Base-by-base conservation (phyloP, 148 eudicot species). In the Rhododendron molle region DNA sequence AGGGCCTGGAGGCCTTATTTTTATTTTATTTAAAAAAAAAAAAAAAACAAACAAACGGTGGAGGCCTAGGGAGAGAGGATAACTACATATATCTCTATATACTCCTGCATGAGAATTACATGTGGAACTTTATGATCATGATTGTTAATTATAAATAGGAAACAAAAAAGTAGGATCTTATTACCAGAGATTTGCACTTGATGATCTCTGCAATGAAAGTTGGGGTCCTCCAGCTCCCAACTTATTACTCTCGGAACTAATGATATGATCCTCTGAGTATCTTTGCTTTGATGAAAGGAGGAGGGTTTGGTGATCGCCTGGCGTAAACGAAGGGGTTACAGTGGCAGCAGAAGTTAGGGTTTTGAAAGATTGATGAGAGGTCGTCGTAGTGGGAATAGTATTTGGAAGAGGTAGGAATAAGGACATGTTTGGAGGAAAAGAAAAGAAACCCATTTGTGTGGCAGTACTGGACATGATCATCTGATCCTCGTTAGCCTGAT, bases 121-220 rank as follows among this genome's bases (percentile, higher is more conserved):
- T 10, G 11, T n/a, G 9, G 58, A 78, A 78, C 81, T 78, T 46
- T 78, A 67, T 26, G 32, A 58, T 77, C 47, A 26, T 78, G 81
- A 47, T 78, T 78, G 81, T 78, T 78, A 23, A 80, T 4, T 54
- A 54, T 46, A 54, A 15, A 54, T 9, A 26, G 26, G 32, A 26
- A 67, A 67, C 14, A 67, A 80, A 81, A 81, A 36, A 20, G 28
- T 36, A 56, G 16, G 58, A 54, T 56, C 26, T n/a, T 71, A 83
- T 86, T 90, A 93, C 93, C 94, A 91, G 84, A 82, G 83, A 85
- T 88, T 87, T 21, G 94, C 52, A 69, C 87, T 73, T 74, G 92
- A 89, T 74, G 92, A 89, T 88, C 83, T 90, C 47, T 86, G 92
- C 76, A 85, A 87, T 76, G 96, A 90, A 76, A 91, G 90, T 32